Evolutionary conservation across 2,329 filamentous ascomycete species (phyloP).

Genomic region (Fusarium miscanthi): DNA sequence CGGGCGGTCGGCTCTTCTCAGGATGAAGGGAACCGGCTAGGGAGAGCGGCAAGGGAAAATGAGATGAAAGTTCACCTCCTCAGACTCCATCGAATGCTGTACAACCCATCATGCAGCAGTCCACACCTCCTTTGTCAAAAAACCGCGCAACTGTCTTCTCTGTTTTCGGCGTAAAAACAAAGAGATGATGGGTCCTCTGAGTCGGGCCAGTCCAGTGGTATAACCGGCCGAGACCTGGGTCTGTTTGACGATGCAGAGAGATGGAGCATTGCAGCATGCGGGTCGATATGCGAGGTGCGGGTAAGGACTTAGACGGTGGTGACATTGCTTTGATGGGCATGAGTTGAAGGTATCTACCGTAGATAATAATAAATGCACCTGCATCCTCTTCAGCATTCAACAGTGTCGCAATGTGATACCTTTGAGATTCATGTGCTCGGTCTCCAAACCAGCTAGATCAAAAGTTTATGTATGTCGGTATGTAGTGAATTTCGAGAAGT

Average conservation of each 20-base stretch:
- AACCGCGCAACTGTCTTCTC: slow-evolving; percentile 29
- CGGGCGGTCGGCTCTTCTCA: slow-evolving; percentile 25
- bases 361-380: slow-evolving; percentile 6
- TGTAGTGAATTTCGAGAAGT: not conserved
- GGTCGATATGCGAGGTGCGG: slow-evolving; percentile 27
- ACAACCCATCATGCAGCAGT: slow-evolving; percentile 24
- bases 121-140: slow-evolving; percentile 36
- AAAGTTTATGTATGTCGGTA: not conserved
- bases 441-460: slow-evolving; percentile 10
- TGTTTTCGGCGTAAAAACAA: slow-evolving; percentile 6
- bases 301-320: slow-evolving; percentile 15
- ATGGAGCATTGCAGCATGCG: slow-evolving; percentile 28
- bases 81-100: slow-evolving; percentile 6
- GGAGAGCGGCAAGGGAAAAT: slow-evolving; percentile 9
- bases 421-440: not conserved
- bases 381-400: slow-evolving; percentile 17
- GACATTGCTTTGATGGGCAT: not conserved
- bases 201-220: slow-evolving; percentile 36
- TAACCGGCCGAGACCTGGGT: slow-evolving; percentile 38
- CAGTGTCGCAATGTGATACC: not conserved
- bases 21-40: slow-evolving; percentile 34
- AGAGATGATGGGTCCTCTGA: slow-evolving; percentile 23
- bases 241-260: slow-evolving; percentile 13
- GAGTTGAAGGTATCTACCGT: slow-evolving; percentile 5
- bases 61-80: slow-evolving; percentile 1